phyloP scores from a whole-genome alignment of 1,284 basidiomycete genomes.

The Puccinia coronata region DNA sequence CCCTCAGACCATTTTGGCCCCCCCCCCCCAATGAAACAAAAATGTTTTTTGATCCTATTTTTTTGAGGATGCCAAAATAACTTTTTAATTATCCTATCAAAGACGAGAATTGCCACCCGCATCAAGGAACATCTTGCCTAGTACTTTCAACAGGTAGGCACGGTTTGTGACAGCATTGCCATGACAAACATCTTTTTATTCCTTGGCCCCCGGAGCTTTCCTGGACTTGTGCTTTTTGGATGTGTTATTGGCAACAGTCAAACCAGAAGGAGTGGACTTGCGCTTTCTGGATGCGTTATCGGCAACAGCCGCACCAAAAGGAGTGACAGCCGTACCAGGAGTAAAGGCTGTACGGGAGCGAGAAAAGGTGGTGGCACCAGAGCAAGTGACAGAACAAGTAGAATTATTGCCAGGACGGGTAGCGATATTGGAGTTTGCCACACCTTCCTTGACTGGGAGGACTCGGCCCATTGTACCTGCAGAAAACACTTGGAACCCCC shows the following conservation, averaged over 20 bases:
- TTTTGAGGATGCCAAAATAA: no score
- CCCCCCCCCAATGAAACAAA: no score
- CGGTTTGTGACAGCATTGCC: not conserved
- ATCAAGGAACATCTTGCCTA: not conserved
- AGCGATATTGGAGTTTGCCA: not conserved
- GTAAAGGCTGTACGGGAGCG: no score
- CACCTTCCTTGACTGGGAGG: not conserved
- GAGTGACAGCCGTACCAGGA: no score
- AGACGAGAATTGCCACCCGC: not conserved
- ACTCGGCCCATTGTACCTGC: not conserved
- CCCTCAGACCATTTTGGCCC: no score
- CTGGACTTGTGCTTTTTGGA: not conserved
- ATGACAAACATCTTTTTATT: not conserved
- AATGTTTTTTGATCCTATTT: no score
- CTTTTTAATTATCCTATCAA: not conserved
- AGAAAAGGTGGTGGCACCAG: no score
- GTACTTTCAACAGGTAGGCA: not conserved
- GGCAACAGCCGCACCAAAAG: no score
- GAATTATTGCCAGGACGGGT: no score
- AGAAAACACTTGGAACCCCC: not conserved
- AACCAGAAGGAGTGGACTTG: no score
- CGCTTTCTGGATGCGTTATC: no score
- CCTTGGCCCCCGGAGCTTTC: not conserved
- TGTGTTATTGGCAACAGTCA: not conserved
- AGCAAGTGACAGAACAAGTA: no score